Base-by-base conservation (phyloP, 768 basidiomycete species). In the Trichaptum fuscoviolaceum region DNA sequence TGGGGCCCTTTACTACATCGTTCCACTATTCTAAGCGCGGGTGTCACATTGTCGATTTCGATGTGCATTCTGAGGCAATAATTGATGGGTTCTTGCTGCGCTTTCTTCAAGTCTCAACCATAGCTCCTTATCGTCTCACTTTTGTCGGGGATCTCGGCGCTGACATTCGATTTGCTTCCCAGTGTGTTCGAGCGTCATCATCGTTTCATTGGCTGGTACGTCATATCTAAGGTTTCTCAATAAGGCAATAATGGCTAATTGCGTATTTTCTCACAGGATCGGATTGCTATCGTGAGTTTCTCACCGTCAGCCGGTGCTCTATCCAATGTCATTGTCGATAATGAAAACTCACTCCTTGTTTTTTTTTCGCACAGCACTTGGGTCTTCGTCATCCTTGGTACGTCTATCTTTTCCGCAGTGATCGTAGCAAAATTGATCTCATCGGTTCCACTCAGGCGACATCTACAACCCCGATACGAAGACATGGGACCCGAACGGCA, bases 121-220 rank as follows among this genome's bases (percentile, higher is more conserved):
- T 8, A 30, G 30, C 30, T 30, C 30, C 30, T 30, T 30, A 30
- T 30, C 30, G 15, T 64, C 23, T 20, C 20, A 30, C 24, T 15
- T 30, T 8, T 61, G 6, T 61, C 59, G 15, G 10, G 23, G 59
- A 61, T 61, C 12, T 25, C 59, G 59, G 59, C 3, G 25, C 30
- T 34, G 30, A 61, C 30, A 34, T 15, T 15, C 23, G 12, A 18
- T 17, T 24, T 25, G 35, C 36, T 23, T 35, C 57, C 27, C 67
- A 81, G 79, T 65, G 72, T 79, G 26, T 82, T 82, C 69, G 80
- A 82, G 66, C 70, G 80, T 35, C 74, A 80, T 66, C 80, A 82
- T 68, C 78, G 80, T 10, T 80, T 80, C 70, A 74, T 81, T 58
- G 80, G 80, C 9, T 82, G 80, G 80, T 72, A 71, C 69, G 74